Conservation (phyloP, 108 stramenopile species). For the Skeletonema menzelii region DNA sequence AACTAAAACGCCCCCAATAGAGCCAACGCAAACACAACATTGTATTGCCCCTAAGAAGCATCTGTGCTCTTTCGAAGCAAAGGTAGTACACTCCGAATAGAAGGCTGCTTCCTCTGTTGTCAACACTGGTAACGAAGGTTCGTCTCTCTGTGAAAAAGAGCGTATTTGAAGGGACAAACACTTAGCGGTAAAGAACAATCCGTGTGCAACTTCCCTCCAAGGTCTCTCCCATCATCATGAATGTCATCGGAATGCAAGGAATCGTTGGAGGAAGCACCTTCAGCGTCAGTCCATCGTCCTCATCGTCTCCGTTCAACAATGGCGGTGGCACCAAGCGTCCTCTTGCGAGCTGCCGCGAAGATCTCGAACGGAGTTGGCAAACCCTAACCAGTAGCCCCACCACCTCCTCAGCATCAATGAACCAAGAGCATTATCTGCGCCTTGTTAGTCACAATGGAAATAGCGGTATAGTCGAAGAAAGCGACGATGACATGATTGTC, state of each 20-base stretch:
- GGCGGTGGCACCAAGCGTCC: slow-evolving; percentile 14
- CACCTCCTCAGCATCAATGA: not conserved
- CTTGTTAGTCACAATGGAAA: not conserved
- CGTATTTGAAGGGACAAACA: not conserved
- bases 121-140: too few species aligned
- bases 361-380: slow-evolving; percentile 31
- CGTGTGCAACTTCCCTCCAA: not conserved
- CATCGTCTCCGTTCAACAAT: not conserved
- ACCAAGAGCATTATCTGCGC: not conserved
- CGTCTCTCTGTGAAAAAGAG: too few species aligned
- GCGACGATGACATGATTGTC: not conserved
- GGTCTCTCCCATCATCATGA: not conserved
- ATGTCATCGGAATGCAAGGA: not conserved
- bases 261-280: not conserved
- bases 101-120: too few species aligned
- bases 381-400: not conserved
- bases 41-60: too few species aligned
- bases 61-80: too few species aligned
- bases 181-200: not conserved
- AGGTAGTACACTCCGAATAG: too few species aligned
- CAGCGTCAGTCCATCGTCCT: not conserved
- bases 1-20: too few species aligned
- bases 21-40: too few species aligned
- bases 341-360: slow-evolving; percentile 33
- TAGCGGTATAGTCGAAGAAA: not conserved